These are phyloP conservation scores for Vanrija sp. DNA, from an alignment of 1,284 basidiomycete genomes.

Conservation along the genomic window DNA sequence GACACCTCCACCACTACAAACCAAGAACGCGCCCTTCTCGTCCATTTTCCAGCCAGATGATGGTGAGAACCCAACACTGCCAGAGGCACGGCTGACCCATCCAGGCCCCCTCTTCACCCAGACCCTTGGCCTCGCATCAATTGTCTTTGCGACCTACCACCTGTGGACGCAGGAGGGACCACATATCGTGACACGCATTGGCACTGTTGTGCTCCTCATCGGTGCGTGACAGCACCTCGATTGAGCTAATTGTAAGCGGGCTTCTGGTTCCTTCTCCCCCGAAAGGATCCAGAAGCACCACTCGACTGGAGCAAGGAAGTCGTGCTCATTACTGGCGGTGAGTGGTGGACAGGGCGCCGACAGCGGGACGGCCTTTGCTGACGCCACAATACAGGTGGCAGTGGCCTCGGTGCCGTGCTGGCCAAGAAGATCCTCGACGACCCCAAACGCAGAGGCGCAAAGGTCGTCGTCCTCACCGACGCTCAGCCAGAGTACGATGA, in stretches of 20 bases:
- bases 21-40: too few relatives aligned
- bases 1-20: too few relatives aligned
- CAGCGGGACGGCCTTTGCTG: slow-evolving; percentile 2
- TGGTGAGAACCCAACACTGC: too few relatives aligned
- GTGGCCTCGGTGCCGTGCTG: slow-evolving; percentile 79
- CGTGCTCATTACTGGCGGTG: slow-evolving; percentile 84
- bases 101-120: neutral
- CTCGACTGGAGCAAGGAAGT: slow-evolving; percentile 71
- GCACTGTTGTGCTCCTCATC: neutral
- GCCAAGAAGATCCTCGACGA: slow-evolving; percentile 64
- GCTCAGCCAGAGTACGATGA: slow-evolving; percentile 54
- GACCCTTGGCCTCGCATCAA: neutral
- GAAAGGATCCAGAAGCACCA: neutral
- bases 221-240: neutral
- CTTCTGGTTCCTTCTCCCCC: neutral
- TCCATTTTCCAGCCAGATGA: too few relatives aligned
- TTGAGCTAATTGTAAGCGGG: neutral
- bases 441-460: slow-evolving; percentile 63
- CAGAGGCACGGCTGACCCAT: too few relatives aligned
- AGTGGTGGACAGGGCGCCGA: slow-evolving; percentile 23
- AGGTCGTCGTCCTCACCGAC: slow-evolving; percentile 79
- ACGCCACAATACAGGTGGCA: slow-evolving; percentile 59
- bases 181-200: neutral
- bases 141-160: neutral
- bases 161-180: neutral